Evolutionary conservation across 2,329 filamentous ascomycete genomes (phyloP).

Genomic region (Diplodia scrobiculata): DNA sequence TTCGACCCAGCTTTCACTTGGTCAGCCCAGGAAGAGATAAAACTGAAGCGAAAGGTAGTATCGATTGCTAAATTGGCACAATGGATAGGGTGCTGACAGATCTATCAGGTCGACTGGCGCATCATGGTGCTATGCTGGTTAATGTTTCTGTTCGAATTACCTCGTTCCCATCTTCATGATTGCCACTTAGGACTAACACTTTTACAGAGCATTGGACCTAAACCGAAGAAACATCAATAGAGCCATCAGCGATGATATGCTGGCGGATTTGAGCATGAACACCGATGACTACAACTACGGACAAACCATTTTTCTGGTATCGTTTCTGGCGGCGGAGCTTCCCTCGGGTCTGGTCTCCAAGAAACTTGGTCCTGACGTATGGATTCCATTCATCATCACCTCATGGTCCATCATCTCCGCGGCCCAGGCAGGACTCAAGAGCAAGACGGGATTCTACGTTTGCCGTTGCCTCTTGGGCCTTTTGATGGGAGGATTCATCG

Average conservation of each 20-base stretch:
- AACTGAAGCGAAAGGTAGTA: constrained; percentile 47
- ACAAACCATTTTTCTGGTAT: constrained; percentile 36
- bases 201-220: constrained; percentile 32
- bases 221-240: constrained; percentile 38
- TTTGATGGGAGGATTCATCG: constrained; percentile 60
- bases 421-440: constrained; percentile 29
- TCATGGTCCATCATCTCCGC: constrained; percentile 30
- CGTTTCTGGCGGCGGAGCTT: constrained; percentile 32
- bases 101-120: constrained; percentile 32
- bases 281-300: constrained; percentile 40
- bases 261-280: constrained; percentile 35
- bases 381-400: constrained; percentile 26
- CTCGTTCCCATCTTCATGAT: too few relatives aligned
- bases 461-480: constrained; percentile 51
- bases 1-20: constrained; percentile 53
- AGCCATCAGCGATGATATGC: constrained; percentile 31
- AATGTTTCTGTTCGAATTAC: constrained; percentile 32
- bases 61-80: constrained; percentile 30
- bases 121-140: constrained; percentile 37
- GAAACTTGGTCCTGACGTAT: constrained; percentile 13
- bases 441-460: constrained; percentile 28
- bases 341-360: constrained; percentile 17
- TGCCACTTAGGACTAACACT: neutral
- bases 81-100: neutral
- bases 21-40: constrained; percentile 34